Conservation (phyloP, 2,329 filamentous ascomycete species). For the Verticillium albo-atrum region DNA sequence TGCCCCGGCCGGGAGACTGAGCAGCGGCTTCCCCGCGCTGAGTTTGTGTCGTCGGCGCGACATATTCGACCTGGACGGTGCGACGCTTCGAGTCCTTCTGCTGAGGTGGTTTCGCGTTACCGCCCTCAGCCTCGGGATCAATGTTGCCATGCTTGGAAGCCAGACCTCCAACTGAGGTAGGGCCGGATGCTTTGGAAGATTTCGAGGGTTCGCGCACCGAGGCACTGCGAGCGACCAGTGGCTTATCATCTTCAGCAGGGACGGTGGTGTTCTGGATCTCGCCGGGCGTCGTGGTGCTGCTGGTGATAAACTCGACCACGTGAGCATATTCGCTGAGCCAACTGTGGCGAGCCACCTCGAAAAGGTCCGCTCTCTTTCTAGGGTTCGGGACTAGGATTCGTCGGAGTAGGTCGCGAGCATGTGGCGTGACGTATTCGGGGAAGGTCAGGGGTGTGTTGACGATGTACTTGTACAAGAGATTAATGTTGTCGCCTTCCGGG, state of each 20-base stretch:
- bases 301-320: slow-evolving; percentile 94
- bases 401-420: slow-evolving; percentile 86
- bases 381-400: slow-evolving; percentile 95
- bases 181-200: slow-evolving; percentile 58
- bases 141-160: slow-evolving; percentile 70
- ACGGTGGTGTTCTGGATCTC: slow-evolving; percentile 82
- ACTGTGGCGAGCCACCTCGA: slow-evolving; percentile 95
- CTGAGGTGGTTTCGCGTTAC: slow-evolving; percentile 46
- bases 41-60: slow-evolving; percentile 84
- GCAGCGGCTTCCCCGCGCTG: slow-evolving; percentile 53
- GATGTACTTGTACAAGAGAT: slow-evolving; percentile 98
- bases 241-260: slow-evolving; percentile 44
- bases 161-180: slow-evolving; percentile 56
- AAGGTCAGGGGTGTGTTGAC: slow-evolving; percentile 95
- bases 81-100: slow-evolving; percentile 87
- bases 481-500: slow-evolving; percentile 98
- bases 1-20: slow-evolving; percentile 16
- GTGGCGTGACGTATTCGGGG: slow-evolving; percentile 96
- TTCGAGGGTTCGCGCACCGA: slow-evolving; percentile 79
- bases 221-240: slow-evolving; percentile 73
- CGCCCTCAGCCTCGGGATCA: slow-evolving; percentile 58
- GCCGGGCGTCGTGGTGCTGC: slow-evolving; percentile 79
- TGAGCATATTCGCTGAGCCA: slow-evolving; percentile 98
- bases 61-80: slow-evolving; percentile 97
- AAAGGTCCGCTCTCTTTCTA: slow-evolving; percentile 88